phyloP scores from a whole-genome alignment of 2,329 filamentous ascomycete genomes.

The Aspergillus ustus region DNA sequence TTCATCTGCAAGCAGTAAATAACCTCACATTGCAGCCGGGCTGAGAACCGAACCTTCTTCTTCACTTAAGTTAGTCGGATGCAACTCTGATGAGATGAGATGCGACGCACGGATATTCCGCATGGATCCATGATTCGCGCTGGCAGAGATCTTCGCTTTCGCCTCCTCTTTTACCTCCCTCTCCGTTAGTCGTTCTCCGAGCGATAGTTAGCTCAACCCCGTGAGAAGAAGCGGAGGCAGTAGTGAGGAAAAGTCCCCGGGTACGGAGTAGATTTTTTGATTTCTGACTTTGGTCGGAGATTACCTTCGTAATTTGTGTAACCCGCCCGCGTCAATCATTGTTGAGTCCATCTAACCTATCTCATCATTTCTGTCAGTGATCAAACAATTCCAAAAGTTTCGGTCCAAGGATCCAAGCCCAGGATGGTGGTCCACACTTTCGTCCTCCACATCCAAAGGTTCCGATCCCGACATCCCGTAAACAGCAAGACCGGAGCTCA shows the following conservation, averaged over 20 bases:
- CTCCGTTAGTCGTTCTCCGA: neutral
- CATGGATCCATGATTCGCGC: neutral
- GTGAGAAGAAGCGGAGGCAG: neutral
- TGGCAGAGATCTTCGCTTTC: neutral
- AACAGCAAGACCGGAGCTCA: neutral
- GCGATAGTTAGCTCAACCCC: neutral
- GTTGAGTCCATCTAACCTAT: neutral
- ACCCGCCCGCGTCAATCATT: neutral
- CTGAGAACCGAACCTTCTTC: slow-evolving; percentile 17
- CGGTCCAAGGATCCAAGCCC: neutral
- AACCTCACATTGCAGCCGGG: slow-evolving; percentile 32
- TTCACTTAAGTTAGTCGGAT: neutral
- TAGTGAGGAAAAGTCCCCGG: neutral
- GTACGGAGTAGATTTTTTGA: neutral
- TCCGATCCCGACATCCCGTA: neutral
- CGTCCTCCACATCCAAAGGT: neutral
- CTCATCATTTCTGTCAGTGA: neutral
- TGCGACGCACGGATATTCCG: neutral
- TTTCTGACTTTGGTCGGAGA: neutral
- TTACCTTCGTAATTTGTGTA: slow-evolving; percentile 9
- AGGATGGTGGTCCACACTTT: neutral
- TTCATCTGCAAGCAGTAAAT: slow-evolving; percentile 30
- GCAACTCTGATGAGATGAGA: neutral
- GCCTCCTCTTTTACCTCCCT: neutral
- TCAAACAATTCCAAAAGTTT: neutral